Percentiles rank a stretch among this genome's conserved stretches.
Evolutionary conservation across 352 stramenopile genomes (phyloP).

Genomic region (Phytophthora multivora): DNA sequence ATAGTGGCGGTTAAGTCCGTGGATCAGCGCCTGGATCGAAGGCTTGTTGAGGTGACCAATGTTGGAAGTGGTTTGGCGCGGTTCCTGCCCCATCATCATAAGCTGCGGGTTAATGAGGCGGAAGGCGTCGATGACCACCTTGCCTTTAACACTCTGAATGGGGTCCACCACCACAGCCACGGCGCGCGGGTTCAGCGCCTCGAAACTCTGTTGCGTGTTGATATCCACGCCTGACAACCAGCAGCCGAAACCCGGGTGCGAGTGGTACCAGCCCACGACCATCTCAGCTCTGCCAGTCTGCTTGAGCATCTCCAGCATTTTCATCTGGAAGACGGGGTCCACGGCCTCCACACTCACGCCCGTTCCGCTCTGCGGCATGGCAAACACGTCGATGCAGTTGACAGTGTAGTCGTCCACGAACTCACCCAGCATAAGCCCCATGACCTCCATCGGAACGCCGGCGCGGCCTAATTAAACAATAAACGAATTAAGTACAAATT

Average conservation of each 20-base stretch:
- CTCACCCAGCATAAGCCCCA: conserved; percentile 99
- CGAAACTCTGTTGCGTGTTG: conserved; percentile 99
- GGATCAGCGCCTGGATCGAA: conserved; percentile 98
- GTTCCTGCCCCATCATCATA: conserved; percentile 98
- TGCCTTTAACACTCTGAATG: conserved; percentile 99
- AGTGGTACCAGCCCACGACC: conserved; percentile 99
- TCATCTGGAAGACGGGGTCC: conserved; percentile 99
- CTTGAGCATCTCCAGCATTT: conserved; percentile 99
- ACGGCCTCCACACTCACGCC: conserved; percentile 97
- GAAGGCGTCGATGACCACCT: conserved; percentile 99
- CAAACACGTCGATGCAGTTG: conserved; percentile 99
- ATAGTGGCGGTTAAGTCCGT: conserved; percentile 99
- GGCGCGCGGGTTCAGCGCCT: conserved; percentile 96
- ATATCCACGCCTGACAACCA: conserved; percentile 99
- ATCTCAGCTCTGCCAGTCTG: conserved; percentile 96
- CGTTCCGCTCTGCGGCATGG: conserved; percentile 98
- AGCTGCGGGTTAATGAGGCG: conserved; percentile 98
- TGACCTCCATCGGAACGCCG: conserved; percentile 99
- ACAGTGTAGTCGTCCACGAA: conserved; percentile 99
- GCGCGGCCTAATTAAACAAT: conserved; percentile 73
- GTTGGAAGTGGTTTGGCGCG: conserved; percentile 98
- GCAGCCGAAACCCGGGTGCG: conserved; percentile 99
- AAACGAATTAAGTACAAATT: conserved; percentile 11
- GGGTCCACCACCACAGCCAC: conserved; percentile 99
- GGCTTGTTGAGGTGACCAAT: conserved; percentile 99